Evolutionary conservation across 2,329 filamentous ascomycete genomes (phyloP).

Genomic region (Cladobotryum mycophilum): DNA sequence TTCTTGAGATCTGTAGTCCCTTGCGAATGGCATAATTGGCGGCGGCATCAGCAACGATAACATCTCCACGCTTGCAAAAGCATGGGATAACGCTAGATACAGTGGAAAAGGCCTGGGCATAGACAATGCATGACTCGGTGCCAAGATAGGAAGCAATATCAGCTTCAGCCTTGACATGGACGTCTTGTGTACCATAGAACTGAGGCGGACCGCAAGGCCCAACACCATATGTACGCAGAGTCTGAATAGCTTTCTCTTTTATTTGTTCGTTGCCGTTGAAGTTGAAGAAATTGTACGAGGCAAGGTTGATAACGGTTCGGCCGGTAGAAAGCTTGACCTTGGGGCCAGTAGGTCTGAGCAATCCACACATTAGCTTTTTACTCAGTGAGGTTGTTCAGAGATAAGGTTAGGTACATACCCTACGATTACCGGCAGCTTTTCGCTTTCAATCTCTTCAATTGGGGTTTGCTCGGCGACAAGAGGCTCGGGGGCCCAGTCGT

Average conservation of each 20-base stretch:
- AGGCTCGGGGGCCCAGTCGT: slow-evolving; percentile 94
- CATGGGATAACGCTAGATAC: slow-evolving; percentile 95
- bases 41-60: slow-evolving; percentile 90
- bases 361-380: background rate
- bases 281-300: slow-evolving; percentile 96
- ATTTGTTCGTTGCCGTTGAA: slow-evolving; percentile 87
- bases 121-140: slow-evolving; percentile 84
- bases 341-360: slow-evolving; percentile 70
- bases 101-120: slow-evolving; percentile 92
- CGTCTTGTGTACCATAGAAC: slow-evolving; percentile 97
- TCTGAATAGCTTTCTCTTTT: slow-evolving; percentile 92
- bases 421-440: slow-evolving; percentile 79
- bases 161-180: slow-evolving; percentile 92
- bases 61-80: slow-evolving; percentile 94
- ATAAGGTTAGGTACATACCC: slow-evolving; percentile 50
- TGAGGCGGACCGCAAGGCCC: slow-evolving; percentile 94
- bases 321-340: slow-evolving; percentile 85
- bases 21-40: slow-evolving; percentile 93
- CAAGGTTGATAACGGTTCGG: slow-evolving; percentile 86
- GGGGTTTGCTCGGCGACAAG: slow-evolving; percentile 68
- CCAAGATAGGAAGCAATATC: slow-evolving; percentile 92
- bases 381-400: background rate
- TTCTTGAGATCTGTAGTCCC: slow-evolving; percentile 86
- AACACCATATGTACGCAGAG: slow-evolving; percentile 89
- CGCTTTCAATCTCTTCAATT: slow-evolving; percentile 74